phyloP scores from a whole-genome alignment of 106 monocot species.

The Dactylorhiza incarnata region DNA sequence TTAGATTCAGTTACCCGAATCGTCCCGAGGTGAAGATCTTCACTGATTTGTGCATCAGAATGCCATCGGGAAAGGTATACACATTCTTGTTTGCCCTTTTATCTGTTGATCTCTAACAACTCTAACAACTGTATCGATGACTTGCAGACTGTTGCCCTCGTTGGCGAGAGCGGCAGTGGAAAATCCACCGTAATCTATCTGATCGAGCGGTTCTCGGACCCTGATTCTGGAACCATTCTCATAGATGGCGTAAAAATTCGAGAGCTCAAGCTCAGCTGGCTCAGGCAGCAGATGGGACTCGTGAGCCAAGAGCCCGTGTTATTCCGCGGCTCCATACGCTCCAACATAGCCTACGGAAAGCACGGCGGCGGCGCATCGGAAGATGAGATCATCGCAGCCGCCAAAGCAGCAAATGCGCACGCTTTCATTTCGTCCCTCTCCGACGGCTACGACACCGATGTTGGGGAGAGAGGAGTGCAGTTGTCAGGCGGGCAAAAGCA shows the following conservation, averaged over 20 bases:
- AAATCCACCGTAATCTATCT: conserved; percentile 52
- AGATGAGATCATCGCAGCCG: conserved; percentile 28
- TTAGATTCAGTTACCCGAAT: conserved; percentile 48
- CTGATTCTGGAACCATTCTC: conserved; percentile 34
- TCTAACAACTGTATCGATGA: neutral
- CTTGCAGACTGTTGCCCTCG: conserved; percentile 48
- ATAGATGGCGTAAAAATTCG: conserved; percentile 46
- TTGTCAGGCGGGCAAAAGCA: conserved; percentile 67
- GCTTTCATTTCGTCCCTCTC: conserved; percentile 36
- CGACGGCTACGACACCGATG: conserved; percentile 40
- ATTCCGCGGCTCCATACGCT: conserved; percentile 52
- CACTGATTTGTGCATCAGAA: conserved; percentile 30
- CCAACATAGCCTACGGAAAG: conserved; percentile 60
- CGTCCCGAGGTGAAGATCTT: conserved; percentile 40
- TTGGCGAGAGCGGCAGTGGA: conserved; percentile 64
- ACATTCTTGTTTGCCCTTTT: neutral
- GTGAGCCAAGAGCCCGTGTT: conserved; percentile 52
- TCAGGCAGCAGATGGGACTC: conserved; percentile 52
- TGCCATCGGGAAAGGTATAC: conserved; percentile 41
- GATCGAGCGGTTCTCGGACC: conserved; percentile 51
- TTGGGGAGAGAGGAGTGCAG: conserved; percentile 46
- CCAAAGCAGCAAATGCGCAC: conserved; percentile 51
- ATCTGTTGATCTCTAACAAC: no score
- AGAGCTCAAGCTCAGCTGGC: conserved; percentile 33
- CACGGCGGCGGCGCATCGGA: conserved; percentile 26